Evolutionary conservation across 768 basidiomycete species (phyloP), one percentile per base, ranked within the genome.

Genomic region (Tephrocybe rancida): DNA sequence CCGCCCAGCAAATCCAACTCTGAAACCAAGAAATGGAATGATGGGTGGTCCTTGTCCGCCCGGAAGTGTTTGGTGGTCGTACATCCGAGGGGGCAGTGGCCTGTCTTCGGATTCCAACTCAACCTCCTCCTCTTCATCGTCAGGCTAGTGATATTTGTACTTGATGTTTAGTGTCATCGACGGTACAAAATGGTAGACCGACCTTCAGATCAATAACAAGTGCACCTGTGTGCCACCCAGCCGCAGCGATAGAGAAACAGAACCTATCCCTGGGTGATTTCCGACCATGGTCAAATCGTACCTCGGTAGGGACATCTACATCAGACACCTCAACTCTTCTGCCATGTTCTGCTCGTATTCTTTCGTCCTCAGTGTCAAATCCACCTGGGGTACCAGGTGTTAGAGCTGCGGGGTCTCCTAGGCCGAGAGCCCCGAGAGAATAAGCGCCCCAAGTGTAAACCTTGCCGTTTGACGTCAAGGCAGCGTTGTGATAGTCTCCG

Each of bases 211-310:
- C 90, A 35, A 96, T 86, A 3, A 92, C 90, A 43, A 98, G 73
- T 1, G 93, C 92, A 7, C 93, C 95, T 51, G 82, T 89, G 62
- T 98, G 95, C 95, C 94, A 96, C 9, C 95, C 95, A 0, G 84
- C 80, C 2, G 95, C 92, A 4, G 92, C 81, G 5, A 87, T 85
- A 1, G 81, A 81, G 60, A 96, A 90, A 60, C 90, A 92, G 63
- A 90, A 97, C 58, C 78, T 76, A 44, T 85, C 75, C 53, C 76
- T 82, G 19, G 66, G 68, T 44, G 68, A 72, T 61, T 77, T 80
- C 49, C 68, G 70, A n/a, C 67, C 74, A 57, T 84, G 77, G 60
- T 86, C 85, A 63, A 95, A 95, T 55, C 78, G 73, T 38, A 95
- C 87, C 67, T 85, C 83, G 0, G 85, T 80, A 0, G 93, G 93